Base-by-base conservation (phyloP, 2,329 filamentous ascomycete genomes). In the Diplodia scrobiculata region DNA sequence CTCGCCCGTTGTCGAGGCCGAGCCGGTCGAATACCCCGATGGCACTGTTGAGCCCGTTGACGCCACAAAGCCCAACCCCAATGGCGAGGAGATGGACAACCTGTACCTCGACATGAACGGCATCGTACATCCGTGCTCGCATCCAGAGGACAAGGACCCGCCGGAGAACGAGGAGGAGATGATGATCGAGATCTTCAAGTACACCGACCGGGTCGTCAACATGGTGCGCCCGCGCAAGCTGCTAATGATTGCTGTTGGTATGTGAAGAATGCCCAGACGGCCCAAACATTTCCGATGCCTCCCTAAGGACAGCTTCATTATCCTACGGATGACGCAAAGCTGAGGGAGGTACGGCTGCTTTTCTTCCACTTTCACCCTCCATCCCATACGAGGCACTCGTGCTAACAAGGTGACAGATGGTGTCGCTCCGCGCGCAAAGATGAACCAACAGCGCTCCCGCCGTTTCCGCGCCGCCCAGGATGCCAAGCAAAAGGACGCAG, bases 41-140 rank as follows among this genome's bases (percentile, higher is more conserved):
- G 94, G 92, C 70, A 85, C 89, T 51, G 84, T 86, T 71, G 89
- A 97, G 67, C 95, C 95, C 1, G 87, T 98, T 68, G 92, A 99
- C 76, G 88, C 87, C 11, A 92, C 90, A 6, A 83, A 86, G 47
- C 88, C 91, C 5, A 99, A 99, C 75, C 96, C 96, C 2, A 99
- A 99, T 79, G 92, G 92, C 76, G 94, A 98, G 80, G 95, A 99
- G 78, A 91, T 97, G 74, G 94, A 99, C 80, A 99, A 99, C 74
- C 83, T 99, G 5, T 99, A 99, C 75, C 86, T 99, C 69, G 95
- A 99, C 75, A 98, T 99, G 94, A 99, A 99, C 79, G 96, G 95
- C 76, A 99, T 99, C 71, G 95, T 99, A 45, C 95, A 99, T 82
- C 96, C 96, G 36, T 99, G 95, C 81, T 97, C 94, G 54, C 95